Base-by-base conservation (phyloP, 164 flowering plant species). In the Chloranthus sessilifolius region DNA sequence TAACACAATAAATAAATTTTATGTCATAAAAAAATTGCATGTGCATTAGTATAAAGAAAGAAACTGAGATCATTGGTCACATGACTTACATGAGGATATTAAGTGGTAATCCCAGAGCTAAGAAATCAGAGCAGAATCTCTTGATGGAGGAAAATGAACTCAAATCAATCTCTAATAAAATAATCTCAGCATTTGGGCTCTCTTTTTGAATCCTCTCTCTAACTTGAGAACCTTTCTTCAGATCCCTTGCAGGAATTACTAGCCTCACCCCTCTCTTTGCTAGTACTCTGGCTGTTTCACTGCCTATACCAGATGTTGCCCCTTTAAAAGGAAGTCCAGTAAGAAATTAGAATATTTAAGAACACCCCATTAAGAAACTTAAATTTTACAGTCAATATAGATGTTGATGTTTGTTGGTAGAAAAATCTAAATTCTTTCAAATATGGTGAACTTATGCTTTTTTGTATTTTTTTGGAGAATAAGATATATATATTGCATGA, bases 241-340 rank as follows among this genome's bases (percentile, higher is more conserved):
- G 25, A 63, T 88, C 79, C 55, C 99, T 86, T 9, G 95, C 99
- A 6, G 95, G 80, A 50, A 92, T 77, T 17, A 92, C 75, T 9
- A 92, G 28, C 55, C 90, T 78, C 54, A 92, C 73, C 2, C 97
- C 99, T 63, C 83, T 82, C 77, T 82, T 86, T 11, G 95, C 95
- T 45, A 92, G 29, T 16, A 79, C 95, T 61, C 95, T 85, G 11
- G 99, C 94, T 1, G 99, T 92, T 57, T 92, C 99, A 0, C 74
- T 83, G 25, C 99, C 99, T 11, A 92, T 92, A 1, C 96, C 99
- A 0, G 96, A 88, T 3, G 99, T 92, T 0, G 83, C 96, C 2
- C 98, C 96, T 92, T 40, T 49, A 42, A 3, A 19, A 19, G 3
- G 19, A 40, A 36, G 21, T 31, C 5, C n/a, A n/a, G n/a, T n/a